Base-by-base conservation (phyloP, 768 basidiomycete genomes). In the Termitomyces sp. region DNA sequence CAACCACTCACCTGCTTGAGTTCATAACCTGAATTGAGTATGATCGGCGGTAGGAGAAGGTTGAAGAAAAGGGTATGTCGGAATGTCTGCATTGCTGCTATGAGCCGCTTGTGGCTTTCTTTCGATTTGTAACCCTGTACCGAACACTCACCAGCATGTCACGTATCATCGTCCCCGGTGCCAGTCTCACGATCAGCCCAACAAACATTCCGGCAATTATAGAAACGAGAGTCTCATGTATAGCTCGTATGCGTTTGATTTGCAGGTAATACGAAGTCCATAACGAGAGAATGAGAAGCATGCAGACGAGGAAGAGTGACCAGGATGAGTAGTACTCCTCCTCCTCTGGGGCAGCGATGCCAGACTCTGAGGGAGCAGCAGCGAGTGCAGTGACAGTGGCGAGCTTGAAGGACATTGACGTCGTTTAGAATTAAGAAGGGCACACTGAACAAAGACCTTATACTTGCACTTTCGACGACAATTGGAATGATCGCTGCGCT, bases 31-130 rank as follows among this genome's bases (percentile, higher is more conserved):
- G 94, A 97, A 71, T 95, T 97, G 41, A 99, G 76, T 67, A 99
- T 99, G 69, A 99, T 99, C 1, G 97, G 97, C 5, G 96, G 97
- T 4, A 98, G 82, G n/a, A 99, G 78, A 21, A 98, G 79, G 71
- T 99, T 98, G 79, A 98, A 97, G 78, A 99, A 96, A 50, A 98
- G 78, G 3, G 96, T 98, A 67, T 96, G 93, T 69, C 91, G 92
- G 80, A 96, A 96, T 9, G 91, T 94, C 94, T 96, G 65, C 3
- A 62, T 38, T 17, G n/a, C 19, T 6, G 33, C 49, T 33, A 5
- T 51, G 10, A 50, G 50, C 28, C 11, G 7, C 15, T 42, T 44
- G 19, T 37, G 53, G 14, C 12, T 49, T 10, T 30, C 43, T 44
- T 44, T n/a, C 21, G 41, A 38, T 5, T n/a, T 17, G n/a, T 19